Conservation (phyloP, 2,329 filamentous ascomycete genomes). For the Mycosphaerella sp. region DNA sequence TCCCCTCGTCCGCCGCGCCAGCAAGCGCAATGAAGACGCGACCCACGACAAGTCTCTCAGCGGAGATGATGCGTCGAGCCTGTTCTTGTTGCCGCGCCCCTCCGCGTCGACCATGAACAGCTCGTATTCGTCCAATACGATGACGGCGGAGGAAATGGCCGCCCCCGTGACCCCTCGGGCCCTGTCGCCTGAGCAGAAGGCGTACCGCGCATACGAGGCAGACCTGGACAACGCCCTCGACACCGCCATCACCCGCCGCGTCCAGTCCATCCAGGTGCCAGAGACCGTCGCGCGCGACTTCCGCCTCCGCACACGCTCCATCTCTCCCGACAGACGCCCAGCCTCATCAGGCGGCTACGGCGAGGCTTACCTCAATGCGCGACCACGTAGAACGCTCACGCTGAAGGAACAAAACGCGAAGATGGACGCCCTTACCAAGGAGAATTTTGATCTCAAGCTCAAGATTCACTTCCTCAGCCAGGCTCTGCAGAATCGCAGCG, state of each 20-base stretch:
- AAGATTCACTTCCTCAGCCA: constrained; percentile 97
- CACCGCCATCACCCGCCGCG: constrained; percentile 6
- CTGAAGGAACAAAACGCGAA: constrained; percentile 97
- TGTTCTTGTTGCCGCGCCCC: background rate
- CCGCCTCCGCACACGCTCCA: constrained; percentile 10
- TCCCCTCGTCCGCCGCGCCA: background rate
- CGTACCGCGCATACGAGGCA: constrained; percentile 7
- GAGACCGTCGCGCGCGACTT: constrained; percentile 12
- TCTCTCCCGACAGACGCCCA: constrained; percentile 10
- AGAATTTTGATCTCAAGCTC: constrained; percentile 96
- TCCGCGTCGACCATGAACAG: constrained; percentile 7
- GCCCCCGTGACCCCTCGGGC: constrained; percentile 9
- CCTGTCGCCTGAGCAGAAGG: constrained; percentile 9
- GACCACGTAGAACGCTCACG: constrained; percentile 51
- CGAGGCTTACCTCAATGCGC: constrained; percentile 11
- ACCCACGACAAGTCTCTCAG: background rate
- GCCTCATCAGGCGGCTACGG: constrained; percentile 14
- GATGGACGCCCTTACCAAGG: constrained; percentile 91
- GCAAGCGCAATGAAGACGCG: background rate
- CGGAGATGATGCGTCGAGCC: background rate
- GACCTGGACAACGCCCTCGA: constrained; percentile 13
- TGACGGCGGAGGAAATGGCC: constrained; percentile 7
- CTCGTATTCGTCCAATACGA: constrained; percentile 5
- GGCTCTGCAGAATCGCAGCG: constrained; percentile 83
- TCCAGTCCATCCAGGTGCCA: constrained; percentile 12